phyloP scores from a whole-genome alignment of 345 rosid species.

The Salix udensis region DNA sequence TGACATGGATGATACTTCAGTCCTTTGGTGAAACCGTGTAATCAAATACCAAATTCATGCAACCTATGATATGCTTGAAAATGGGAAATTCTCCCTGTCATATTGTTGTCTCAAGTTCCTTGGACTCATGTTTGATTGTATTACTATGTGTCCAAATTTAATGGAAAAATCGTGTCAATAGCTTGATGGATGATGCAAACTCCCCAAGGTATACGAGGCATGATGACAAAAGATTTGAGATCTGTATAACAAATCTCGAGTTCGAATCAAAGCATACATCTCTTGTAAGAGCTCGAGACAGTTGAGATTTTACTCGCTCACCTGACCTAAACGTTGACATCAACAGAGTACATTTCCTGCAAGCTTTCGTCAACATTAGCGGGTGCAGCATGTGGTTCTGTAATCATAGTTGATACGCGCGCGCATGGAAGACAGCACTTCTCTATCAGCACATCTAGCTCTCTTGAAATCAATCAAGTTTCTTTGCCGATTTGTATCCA shows the following conservation, averaged over 20 bases:
- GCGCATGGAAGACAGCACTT: constrained; percentile 49
- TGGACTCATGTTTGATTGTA: background rate
- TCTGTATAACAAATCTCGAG: too few relatives aligned
- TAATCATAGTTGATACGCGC: constrained; percentile 29
- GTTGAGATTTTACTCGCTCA: fast-evolving
- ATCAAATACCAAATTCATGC: background rate
- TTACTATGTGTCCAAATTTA: background rate
- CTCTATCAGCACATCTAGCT: constrained; percentile 48
- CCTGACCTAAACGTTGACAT: constrained; percentile 54
- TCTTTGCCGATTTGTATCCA: constrained; percentile 39
- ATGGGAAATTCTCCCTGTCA: background rate
- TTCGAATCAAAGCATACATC: too few relatives aligned
- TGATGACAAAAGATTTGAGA: too few relatives aligned
- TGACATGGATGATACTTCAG: background rate
- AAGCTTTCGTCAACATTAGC: constrained; percentile 52
- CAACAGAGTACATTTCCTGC: constrained; percentile 76
- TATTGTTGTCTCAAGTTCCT: background rate
- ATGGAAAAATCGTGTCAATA: too few relatives aligned
- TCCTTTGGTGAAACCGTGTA: background rate
- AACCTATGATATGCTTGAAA: background rate
- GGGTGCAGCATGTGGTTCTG: constrained; percentile 46
- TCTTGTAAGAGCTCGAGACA: too few relatives aligned
- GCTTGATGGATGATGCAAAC: constrained; percentile 37
- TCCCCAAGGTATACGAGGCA: background rate
- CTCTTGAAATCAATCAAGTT: constrained; percentile 40